Evolutionary conservation across 257 asterid species (phyloP), one percentile per base, ranked within the genome.

Genomic region (Nicotiana noctiflora): DNA sequence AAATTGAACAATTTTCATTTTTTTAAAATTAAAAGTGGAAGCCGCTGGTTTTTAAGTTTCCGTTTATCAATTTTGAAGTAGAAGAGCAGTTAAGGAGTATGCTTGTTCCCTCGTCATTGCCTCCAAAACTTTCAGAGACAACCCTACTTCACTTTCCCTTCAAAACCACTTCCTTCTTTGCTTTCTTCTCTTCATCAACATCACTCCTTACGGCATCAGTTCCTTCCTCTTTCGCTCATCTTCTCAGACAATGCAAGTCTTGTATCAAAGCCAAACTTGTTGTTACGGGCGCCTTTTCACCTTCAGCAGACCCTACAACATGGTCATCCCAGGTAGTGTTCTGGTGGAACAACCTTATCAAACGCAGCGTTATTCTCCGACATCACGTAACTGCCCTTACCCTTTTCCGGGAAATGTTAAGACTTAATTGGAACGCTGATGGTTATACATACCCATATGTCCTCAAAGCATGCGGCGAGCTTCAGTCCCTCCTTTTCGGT

Each of bases 291-390:
- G 8, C 2, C 31, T 70, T 70, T 70, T 70, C 59, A 19, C 75
- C 57, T 44, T 61, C 59, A 46, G 62, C 63, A 32, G 31, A 23
- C 11, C 51, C 49, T 3, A 67, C 40, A 8, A 63, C 62, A 21
- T 52, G n/a, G 62, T 46, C 29, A 3, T 62, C 72, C 7, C 82
- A 79, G 8, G 40, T 79, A 11, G 90, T 90, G 10, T 93, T 85
- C 87, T 88, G 87, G 80, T 93, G 99, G 99, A 95, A 95, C 88
- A 83, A 77, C 83, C 90, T 95, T 78, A 93, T 95, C 82, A 91
- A 88, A 81, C 76, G 83, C 77, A 79, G 84, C 56, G 81, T 90
- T 53, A 79, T 85, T 8, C 68, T 80, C 68, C 83, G 84, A 31
- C 65, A 51, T 11, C 83, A 88, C 44, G 76, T 34, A 15, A 78